phyloP scores from a whole-genome alignment of 2,329 filamentous ascomycete species.

The Chaetomiaceae sp. region DNA sequence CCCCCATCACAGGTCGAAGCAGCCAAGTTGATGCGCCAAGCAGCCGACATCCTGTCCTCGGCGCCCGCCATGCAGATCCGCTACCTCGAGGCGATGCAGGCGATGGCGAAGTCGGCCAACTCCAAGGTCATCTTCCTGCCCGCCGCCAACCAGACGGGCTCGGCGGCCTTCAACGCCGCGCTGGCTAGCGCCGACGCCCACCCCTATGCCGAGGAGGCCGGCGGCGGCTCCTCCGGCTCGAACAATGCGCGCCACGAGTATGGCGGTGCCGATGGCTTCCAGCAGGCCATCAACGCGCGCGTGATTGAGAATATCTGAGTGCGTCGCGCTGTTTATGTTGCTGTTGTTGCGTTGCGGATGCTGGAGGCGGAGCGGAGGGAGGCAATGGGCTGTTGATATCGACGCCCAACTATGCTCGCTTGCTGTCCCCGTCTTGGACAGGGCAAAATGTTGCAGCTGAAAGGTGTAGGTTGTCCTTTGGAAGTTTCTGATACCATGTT shows the following conservation, averaged over 20 bases:
- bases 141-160: constrained; percentile 51
- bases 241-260: constrained; percentile 36
- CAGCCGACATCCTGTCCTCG: constrained; percentile 84
- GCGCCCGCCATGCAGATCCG: constrained; percentile 97
- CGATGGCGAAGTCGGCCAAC: constrained; percentile 93
- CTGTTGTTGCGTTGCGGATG: not conserved
- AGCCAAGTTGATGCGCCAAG: constrained; percentile 88
- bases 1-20: constrained; percentile 60
- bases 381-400: too few relatives aligned
- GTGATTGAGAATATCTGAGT: constrained; percentile 79
- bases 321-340: not conserved
- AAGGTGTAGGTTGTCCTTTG: too few relatives aligned
- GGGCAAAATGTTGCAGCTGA: too few relatives aligned
- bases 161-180: constrained; percentile 36
- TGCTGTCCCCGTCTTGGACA: too few relatives aligned
- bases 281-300: constrained; percentile 73
- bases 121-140: constrained; percentile 82
- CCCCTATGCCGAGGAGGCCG: constrained; percentile 22
- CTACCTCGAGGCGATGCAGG: constrained; percentile 97
- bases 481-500: too few relatives aligned
- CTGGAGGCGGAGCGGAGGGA: too few relatives aligned
- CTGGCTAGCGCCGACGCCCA: constrained; percentile 34
- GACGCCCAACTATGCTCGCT: too few relatives aligned
- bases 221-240: constrained; percentile 38
- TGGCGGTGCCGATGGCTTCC: constrained; percentile 56